Evolutionary conservation across 75 land plant genomes (phyloP).

Genomic region (Selaginella tamariscina): DNA sequence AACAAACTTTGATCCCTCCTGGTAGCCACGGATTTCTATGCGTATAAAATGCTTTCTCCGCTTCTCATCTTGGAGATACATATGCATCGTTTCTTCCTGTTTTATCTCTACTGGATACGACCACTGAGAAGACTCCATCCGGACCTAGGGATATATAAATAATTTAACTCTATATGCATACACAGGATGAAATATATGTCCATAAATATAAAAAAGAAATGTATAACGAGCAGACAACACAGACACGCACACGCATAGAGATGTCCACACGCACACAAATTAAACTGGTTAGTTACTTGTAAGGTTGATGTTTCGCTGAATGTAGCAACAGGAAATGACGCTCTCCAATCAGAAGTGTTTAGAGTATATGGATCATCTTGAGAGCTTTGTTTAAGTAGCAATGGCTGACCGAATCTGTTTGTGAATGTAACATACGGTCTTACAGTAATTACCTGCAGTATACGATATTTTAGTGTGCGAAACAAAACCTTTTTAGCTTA

Average conservation of each 20-base stretch:
- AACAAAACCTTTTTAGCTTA: background rate
- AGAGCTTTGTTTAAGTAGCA: conserved; percentile 41
- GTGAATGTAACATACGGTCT: conserved; percentile 92
- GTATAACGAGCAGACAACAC: background rate
- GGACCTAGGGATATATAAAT: conserved; percentile 34
- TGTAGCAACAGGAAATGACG: conserved; percentile 39
- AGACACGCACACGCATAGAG: background rate
- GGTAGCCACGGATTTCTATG: conserved; percentile 84
- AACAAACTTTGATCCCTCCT: conserved; percentile 88
- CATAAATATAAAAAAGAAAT: background rate
- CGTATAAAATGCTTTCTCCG: conserved; percentile 41
- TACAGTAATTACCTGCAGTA: conserved; percentile 51
- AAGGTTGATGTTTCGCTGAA: background rate
- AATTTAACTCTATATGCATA: no score
- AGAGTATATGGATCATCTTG: conserved; percentile 54
- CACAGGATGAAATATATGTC: background rate
- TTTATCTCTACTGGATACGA: conserved; percentile 52
- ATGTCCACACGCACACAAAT: no score
- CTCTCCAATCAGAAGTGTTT: conserved; percentile 55
- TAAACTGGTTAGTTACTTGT: background rate
- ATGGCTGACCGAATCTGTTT: conserved; percentile 63
- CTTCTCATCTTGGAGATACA: conserved; percentile 40
- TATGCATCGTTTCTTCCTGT: conserved; percentile 53
- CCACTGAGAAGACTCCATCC: conserved; percentile 66
- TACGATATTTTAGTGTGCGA: background rate